These are phyloP conservation scores for Aleurites moluccanus DNA, from an alignment of 441 rosid species.

Conservation along the genomic window DNA sequence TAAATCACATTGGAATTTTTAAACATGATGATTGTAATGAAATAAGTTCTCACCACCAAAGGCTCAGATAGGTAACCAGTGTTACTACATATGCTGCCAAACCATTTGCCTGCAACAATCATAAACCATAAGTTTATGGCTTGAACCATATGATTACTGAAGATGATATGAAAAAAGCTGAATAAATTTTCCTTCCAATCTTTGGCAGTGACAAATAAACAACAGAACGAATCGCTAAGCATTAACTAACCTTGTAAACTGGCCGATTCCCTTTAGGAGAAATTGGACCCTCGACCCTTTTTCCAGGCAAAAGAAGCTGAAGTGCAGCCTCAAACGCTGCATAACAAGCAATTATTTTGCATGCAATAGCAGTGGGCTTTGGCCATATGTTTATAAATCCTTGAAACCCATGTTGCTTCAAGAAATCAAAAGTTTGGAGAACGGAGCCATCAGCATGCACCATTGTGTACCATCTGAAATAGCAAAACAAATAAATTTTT, in stretches of 20 bases:
- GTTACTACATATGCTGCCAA: constrained; percentile 77
- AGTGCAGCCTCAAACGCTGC: constrained; percentile 89
- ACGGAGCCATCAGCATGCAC: constrained; percentile 92
- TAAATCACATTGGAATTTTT: not conserved
- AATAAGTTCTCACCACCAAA: constrained; percentile 79
- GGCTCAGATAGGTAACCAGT: constrained; percentile 67
- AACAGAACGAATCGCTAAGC: constrained; percentile 7
- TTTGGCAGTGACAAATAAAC: not conserved
- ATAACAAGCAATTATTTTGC: constrained; percentile 69
- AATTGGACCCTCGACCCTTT: constrained; percentile 81
- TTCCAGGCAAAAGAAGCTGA: constrained; percentile 92
- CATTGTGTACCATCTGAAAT: constrained; percentile 91
- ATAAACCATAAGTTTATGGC: constrained; percentile 12
- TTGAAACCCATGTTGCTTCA: constrained; percentile 59
- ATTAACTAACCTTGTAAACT: constrained; percentile 67
- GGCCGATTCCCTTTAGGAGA: constrained; percentile 90
- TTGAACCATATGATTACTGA: constrained; percentile 8
- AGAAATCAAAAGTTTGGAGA: constrained; percentile 49
- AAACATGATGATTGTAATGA: not conserved
- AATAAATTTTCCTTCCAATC: not conserved
- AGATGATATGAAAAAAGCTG: not conserved
- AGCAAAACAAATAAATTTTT: constrained; percentile 4
- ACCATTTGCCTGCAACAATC: constrained; percentile 78
- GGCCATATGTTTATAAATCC: constrained; percentile 82
- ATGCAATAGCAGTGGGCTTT: constrained; percentile 63